A percentile compares a stretch with the other conserved stretches of the same genome.
phyloP scores from a whole-genome alignment of 352 stramenopile species.

The Phytophthora cajani region DNA sequence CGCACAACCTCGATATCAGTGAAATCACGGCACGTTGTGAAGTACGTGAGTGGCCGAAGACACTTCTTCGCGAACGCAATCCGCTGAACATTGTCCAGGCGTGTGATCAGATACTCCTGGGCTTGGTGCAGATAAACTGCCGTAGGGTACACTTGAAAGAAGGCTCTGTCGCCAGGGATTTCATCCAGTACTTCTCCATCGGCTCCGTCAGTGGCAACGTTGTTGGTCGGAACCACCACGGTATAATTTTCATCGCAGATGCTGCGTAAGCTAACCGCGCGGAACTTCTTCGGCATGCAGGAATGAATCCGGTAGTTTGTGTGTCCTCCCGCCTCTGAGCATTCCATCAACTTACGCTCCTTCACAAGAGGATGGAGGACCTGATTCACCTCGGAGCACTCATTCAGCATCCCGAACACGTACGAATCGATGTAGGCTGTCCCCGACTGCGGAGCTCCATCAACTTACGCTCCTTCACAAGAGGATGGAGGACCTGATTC shows the following conservation, averaged over 20 bases:
- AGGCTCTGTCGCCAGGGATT: conserved; percentile 85
- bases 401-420: conserved; percentile 52
- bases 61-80: conserved; percentile 78
- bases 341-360: conserved; percentile 55
- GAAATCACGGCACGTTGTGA: conserved; percentile 86
- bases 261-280: conserved; percentile 64
- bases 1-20: conserved; percentile 89
- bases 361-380: conserved; percentile 39
- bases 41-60: conserved; percentile 80
- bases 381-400: conserved; percentile 15
- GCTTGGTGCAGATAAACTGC: conserved; percentile 93
- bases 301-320: conserved; percentile 63
- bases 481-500: conserved; percentile 18
- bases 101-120: conserved; percentile 90
- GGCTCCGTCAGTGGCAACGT: conserved; percentile 34
- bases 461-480: conserved; percentile 58
- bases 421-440: conserved; percentile 70
- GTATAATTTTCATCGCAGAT: conserved; percentile 75
- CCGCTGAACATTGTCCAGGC: conserved; percentile 74
- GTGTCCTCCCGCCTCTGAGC: conserved; percentile 37
- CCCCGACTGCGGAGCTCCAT: no score
- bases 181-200: conserved; percentile 76
- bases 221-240: conserved; percentile 67
- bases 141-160: conserved; percentile 93
- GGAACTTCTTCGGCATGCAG: conserved; percentile 64